Evolutionary conservation across 2,329 filamentous ascomycete species (phyloP).

Genomic region (Catunica adiposa): DNA sequence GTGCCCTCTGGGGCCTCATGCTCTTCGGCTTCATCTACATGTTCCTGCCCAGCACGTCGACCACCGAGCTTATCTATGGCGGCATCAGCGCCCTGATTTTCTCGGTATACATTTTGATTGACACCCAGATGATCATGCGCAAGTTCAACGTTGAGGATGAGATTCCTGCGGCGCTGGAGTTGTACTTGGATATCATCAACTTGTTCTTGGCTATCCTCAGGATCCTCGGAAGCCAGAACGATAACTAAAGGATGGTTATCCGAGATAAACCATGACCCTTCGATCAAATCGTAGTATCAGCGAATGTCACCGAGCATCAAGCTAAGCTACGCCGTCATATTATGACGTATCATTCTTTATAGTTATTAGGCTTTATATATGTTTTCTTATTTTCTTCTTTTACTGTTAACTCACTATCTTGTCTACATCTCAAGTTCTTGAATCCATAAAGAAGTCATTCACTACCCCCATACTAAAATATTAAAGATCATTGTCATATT

Average conservation of each 20-base stretch:
- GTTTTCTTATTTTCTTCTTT: not conserved
- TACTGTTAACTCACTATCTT: not conserved
- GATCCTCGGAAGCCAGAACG: slow-evolving; percentile 89
- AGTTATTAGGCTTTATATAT: not conserved
- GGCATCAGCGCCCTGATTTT: slow-evolving; percentile 73
- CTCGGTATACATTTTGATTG: slow-evolving; percentile 84
- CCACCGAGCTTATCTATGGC: slow-evolving; percentile 72
- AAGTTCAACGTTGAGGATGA: slow-evolving; percentile 97
- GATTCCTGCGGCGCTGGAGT: slow-evolving; percentile 83
- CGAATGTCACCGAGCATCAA: no score
- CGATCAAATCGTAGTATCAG: not conserved
- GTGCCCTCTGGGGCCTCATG: slow-evolving; percentile 73
- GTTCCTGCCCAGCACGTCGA: slow-evolving; percentile 75
- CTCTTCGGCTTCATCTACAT: slow-evolving; percentile 84
- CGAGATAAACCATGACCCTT: not conserved
- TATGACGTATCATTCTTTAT: not conserved
- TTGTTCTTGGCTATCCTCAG: slow-evolving; percentile 88
- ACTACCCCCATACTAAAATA: no score
- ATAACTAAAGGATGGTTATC: slow-evolving; percentile 47
- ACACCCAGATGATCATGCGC: slow-evolving; percentile 88
- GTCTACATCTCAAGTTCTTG: not conserved
- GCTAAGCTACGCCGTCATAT: not conserved
- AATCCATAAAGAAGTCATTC: no score
- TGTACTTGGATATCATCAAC: slow-evolving; percentile 95
- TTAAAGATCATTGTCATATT: no score